Percentiles rank a stretch among this genome's conserved stretches.
phyloP scores from a whole-genome alignment of 805 yeast genomes.

The Metschnikowia lachancei region DNA sequence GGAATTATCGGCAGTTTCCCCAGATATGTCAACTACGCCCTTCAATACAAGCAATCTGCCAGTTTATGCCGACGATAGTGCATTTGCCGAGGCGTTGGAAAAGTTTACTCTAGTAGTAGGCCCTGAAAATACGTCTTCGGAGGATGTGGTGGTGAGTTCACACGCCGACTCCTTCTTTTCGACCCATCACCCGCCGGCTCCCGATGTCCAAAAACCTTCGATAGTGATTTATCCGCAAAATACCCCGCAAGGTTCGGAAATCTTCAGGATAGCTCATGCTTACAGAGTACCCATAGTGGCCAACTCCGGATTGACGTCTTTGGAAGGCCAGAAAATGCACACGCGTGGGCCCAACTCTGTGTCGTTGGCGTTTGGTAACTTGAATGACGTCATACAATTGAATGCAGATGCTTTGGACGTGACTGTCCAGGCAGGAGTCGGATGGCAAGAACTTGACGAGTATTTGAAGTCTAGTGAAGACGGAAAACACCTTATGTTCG shows the following conservation, averaged over 20 bases:
- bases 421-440: constrained; percentile 78
- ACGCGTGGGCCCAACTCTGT: constrained; percentile 61
- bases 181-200: constrained; percentile 64
- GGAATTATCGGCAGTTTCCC: no score
- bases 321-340: constrained; percentile 33
- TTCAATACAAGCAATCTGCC: constrained; percentile 14
- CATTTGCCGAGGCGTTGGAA: constrained; percentile 26
- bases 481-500: constrained; percentile 56
- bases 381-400: constrained; percentile 58
- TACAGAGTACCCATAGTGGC: constrained; percentile 31
- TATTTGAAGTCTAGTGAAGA: constrained; percentile 47
- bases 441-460: constrained; percentile 77
- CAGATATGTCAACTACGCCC: constrained; percentile 25
- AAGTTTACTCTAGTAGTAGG: constrained; percentile 55
- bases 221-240: constrained; percentile 24
- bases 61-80: constrained; percentile 16
- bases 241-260: constrained; percentile 25
- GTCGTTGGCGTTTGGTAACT: constrained; percentile 58
- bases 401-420: constrained; percentile 72
- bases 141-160: constrained; percentile 45
- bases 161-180: constrained; percentile 69
- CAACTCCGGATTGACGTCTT: constrained; percentile 27
- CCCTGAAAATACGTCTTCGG: constrained; percentile 43
- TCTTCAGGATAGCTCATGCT: constrained; percentile 25
- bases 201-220: constrained; percentile 31